Percentiles rank a stretch among this genome's conserved stretches.
Conservation (phyloP, 2,329 filamentous ascomycete genomes). For the Stemphylium lycopersici region DNA sequence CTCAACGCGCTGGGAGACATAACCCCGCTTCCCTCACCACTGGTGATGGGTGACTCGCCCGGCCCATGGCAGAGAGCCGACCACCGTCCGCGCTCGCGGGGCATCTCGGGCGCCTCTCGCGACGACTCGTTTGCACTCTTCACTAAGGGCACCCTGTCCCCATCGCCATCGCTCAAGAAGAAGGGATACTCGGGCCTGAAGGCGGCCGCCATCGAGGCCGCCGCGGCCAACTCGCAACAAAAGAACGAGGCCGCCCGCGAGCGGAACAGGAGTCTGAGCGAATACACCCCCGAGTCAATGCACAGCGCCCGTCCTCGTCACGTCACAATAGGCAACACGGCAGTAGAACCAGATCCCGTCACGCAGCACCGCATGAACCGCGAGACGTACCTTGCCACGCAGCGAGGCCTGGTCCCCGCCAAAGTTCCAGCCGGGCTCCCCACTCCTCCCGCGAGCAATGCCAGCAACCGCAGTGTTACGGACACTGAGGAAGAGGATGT, state of each 20-base stretch:
- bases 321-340: constrained; percentile 65
- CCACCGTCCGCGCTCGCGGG: constrained; percentile 44
- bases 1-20: constrained; percentile 57
- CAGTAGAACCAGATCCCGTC: constrained; percentile 56
- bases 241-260: constrained; percentile 56
- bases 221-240: constrained; percentile 40
- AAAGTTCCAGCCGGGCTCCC: constrained; percentile 55
- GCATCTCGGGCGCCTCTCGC: constrained; percentile 36
- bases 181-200: constrained; percentile 56
- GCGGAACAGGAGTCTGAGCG: constrained; percentile 84
- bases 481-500: constrained; percentile 61
- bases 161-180: constrained; percentile 52
- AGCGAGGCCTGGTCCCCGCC: constrained; percentile 75
- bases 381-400: constrained; percentile 79
- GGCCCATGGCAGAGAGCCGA: constrained; percentile 51
- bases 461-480: constrained; percentile 63
- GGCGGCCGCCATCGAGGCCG: constrained; percentile 49
- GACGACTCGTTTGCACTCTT: constrained; percentile 43
- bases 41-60: constrained; percentile 51
- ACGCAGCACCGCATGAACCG: constrained; percentile 66
- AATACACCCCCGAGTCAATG: constrained; percentile 78
- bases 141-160: constrained; percentile 42
- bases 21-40: constrained; percentile 59
- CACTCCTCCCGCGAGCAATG: constrained; percentile 77
- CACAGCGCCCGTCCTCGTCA: constrained; percentile 71